Evolutionary conservation across 2,329 filamentous ascomycete genomes (phyloP).

Genomic region (Fusarium equiseti): DNA sequence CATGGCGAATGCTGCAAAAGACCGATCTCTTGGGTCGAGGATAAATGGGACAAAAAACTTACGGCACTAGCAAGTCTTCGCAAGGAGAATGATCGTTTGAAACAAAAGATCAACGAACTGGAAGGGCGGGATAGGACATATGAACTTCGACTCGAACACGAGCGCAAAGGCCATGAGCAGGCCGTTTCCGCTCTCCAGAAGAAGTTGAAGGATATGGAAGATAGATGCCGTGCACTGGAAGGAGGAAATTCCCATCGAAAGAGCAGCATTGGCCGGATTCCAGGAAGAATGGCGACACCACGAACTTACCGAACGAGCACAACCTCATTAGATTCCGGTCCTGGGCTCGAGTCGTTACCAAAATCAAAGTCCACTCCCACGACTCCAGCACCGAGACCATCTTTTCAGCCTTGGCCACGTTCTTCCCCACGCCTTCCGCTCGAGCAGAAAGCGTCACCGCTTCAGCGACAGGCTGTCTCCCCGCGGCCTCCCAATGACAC

Average conservation of each 20-base stretch:
- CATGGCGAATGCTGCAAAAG: slow-evolving; percentile 61
- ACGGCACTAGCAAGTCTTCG: slow-evolving; percentile 46
- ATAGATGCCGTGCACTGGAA: slow-evolving; percentile 49
- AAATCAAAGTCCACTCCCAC: slow-evolving; percentile 46
- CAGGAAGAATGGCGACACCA: slow-evolving; percentile 31
- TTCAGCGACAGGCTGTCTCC: slow-evolving; percentile 22
- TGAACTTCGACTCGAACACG: slow-evolving; percentile 54
- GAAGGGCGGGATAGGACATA: slow-evolving; percentile 57
- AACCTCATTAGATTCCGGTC: slow-evolving; percentile 24
- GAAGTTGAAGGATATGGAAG: slow-evolving; percentile 54
- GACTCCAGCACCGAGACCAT: slow-evolving; percentile 38
- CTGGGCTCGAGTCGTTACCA: slow-evolving; percentile 34
- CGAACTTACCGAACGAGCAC: slow-evolving; percentile 35
- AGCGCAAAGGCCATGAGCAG: slow-evolving; percentile 52
- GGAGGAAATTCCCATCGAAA: slow-evolving; percentile 42
- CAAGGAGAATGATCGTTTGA: slow-evolving; percentile 51
- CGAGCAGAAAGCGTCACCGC: slow-evolving; percentile 21
- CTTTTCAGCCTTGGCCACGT: slow-evolving; percentile 31
- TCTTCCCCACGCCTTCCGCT: slow-evolving; percentile 33
- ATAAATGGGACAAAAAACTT: slow-evolving; percentile 54
- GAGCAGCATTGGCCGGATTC: slow-evolving; percentile 36
- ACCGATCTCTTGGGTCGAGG: slow-evolving; percentile 52
- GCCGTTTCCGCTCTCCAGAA: slow-evolving; percentile 51
- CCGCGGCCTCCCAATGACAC: slow-evolving; percentile 21
- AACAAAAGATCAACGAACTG: slow-evolving; percentile 52